A percentile compares a stretch with the other conserved stretches of the same genome.
phyloP scores from a whole-genome alignment of 1,284 basidiomycete species.

The Trichosporon sp. region DNA sequence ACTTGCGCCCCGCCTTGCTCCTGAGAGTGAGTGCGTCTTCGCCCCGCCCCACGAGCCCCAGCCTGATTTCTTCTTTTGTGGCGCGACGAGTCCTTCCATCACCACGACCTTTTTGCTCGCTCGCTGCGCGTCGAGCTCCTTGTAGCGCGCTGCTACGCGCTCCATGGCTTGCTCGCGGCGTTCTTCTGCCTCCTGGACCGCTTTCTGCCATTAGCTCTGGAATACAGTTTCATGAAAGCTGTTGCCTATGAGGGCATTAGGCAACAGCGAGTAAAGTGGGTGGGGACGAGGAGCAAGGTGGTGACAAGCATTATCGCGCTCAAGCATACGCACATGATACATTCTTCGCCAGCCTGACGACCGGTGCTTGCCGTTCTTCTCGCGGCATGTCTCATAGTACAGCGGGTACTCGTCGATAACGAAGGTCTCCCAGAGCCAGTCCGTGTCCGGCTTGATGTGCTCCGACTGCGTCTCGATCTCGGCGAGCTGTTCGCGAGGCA shows the following conservation, averaged over 20 bases:
- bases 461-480: slow-evolving; percentile 29
- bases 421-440: slow-evolving; percentile 43
- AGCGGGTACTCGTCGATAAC: slow-evolving; percentile 32
- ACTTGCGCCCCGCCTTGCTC: slow-evolving; percentile 1
- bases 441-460: slow-evolving; percentile 41
- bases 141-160: slow-evolving; percentile 32
- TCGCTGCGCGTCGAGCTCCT: slow-evolving; percentile 34
- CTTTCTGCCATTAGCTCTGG: slow-evolving; percentile 35
- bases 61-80: slow-evolving; percentile 3
- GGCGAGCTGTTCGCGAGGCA: slow-evolving; percentile 32
- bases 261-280: too few relatives aligned
- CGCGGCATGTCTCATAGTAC: slow-evolving; percentile 29
- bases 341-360: slow-evolving; percentile 39
- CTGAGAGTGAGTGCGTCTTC: not conserved
- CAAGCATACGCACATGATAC: slow-evolving; percentile 30
- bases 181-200: slow-evolving; percentile 30
- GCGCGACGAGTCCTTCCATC: slow-evolving; percentile 25
- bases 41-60: not conserved
- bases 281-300: too few relatives aligned
- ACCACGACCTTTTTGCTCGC: slow-evolving; percentile 33
- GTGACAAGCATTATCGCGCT: not conserved
- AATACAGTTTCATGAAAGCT: too few relatives aligned
- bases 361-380: slow-evolving; percentile 26
- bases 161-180: slow-evolving; percentile 28
- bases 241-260: too few relatives aligned